Base-by-base conservation (phyloP, 257 asterid genomes). In the Nicotiana otophora region DNA sequence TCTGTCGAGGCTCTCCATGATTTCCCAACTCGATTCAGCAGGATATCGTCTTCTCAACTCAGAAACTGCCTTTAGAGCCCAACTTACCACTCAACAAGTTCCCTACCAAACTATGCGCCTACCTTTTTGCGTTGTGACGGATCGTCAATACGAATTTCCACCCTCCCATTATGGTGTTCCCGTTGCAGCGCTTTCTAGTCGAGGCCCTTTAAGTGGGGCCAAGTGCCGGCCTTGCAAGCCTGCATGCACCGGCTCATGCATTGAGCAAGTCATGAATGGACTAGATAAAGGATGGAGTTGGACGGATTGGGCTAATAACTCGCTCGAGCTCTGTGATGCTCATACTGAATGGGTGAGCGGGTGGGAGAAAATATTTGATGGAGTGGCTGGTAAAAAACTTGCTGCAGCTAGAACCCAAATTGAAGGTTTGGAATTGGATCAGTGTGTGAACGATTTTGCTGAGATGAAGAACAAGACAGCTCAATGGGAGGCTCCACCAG, bases 171-270 rank as follows among this genome's bases (percentile, higher is more conserved):
- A 62, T 7, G 98, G 97, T 3, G 98, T 94, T 46, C 98, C 98
- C 0, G 98, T 94, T 82, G 97, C 94, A 0, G 86, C 99, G 0
- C 1, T 96, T 86, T 92, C 98, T 8, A 93, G 97, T 81, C 89
- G 62, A 2, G 99, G 98, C 55, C 96, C 98, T 3, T 72, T 96
- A 4, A 94, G 90, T 5, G 99, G 99, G 0, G 95, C 94, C 0
- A 94, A 96, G 54, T 96, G 99, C 82, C 88, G 98, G 90, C 97
- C 98, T 0, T 94, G 99, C 77, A 89, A 28, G 60, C 92, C 98
- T 0, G 68, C 78, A 0, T 96, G 99, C 57, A 89, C 53, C 0
- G 97, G 95, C 11, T 23, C 91, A 0, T 96, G 99, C 23, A 94
- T 93, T 10, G 95, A 91, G 82, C 89, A 85, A 3, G 63, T 90